Evolutionary conservation across 2,329 filamentous ascomycete species (phyloP).

Genomic region (Dothideomycetes sp.): DNA sequence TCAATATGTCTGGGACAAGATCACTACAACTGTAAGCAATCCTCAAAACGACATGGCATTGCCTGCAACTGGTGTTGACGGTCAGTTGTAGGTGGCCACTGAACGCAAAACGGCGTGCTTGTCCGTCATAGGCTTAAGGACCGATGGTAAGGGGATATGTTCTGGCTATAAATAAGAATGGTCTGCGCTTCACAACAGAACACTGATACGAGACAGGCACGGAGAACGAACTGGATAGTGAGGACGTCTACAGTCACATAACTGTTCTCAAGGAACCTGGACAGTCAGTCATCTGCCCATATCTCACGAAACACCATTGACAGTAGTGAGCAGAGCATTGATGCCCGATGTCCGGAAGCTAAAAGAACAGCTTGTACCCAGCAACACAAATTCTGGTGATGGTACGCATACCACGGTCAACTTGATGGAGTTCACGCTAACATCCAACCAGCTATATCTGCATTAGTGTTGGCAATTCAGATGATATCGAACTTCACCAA

Average conservation of each 20-base stretch:
- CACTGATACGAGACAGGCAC: constrained; percentile 42
- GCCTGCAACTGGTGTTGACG: neutral
- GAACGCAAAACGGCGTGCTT: constrained; percentile 65
- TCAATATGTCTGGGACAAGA: constrained; percentile 91
- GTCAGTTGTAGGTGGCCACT: constrained; percentile 41
- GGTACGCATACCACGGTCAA: constrained; percentile 33
- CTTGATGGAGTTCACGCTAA: neutral
- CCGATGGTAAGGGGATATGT: constrained; percentile 57
- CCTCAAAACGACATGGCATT: constrained; percentile 16
- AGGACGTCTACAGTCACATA: constrained; percentile 73
- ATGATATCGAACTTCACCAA: constrained; percentile 77
- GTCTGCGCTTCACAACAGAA: neutral
- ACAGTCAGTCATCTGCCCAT: constrained; percentile 44
- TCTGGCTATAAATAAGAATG: neutral
- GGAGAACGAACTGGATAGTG: constrained; percentile 54
- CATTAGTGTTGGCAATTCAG: constrained; percentile 73
- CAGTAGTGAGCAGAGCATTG: constrained; percentile 36
- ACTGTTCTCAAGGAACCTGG: constrained; percentile 55
- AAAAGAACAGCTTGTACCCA: constrained; percentile 55
- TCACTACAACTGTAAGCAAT: constrained; percentile 64
- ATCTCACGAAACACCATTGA: neutral
- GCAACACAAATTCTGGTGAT: constrained; percentile 62
- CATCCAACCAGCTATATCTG: constrained; percentile 54
- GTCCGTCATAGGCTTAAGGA: constrained; percentile 76
- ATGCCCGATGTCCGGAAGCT: constrained; percentile 63